Evolutionary conservation across 768 basidiomycete species (phyloP), one percentile per base, ranked within the genome.

Genomic region (Scleroderma bovista): DNA sequence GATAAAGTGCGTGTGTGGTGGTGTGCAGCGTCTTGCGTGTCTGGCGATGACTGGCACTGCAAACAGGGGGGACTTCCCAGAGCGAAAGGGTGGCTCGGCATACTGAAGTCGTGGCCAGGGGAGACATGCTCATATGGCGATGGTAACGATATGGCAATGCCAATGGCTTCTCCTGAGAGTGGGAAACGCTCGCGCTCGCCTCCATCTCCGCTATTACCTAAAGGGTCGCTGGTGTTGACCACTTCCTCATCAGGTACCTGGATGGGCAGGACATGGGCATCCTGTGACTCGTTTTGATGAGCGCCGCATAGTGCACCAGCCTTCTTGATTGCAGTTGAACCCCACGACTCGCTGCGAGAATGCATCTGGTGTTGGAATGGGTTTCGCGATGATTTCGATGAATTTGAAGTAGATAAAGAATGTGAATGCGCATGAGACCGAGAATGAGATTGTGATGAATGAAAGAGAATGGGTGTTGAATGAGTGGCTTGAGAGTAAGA

Each of bases 101-200:
- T 31, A 37, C 52, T 48, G 19, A 63, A 52, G 2, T 61, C 58
- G 22, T 46, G 44, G 3, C 56, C 49, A 15, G 50, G 40, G 9
- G 24, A 51, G 6, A 45, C 42, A 31, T 50, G 42, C 4, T 67
- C 68, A 6, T 47, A 38, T 12, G 53, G 51, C 7, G 62, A 58
- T 0, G 73, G 69, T 2, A 72, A 64, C 4, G 75, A 69, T 26
- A 78, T 61, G 5, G 76, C 77, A 46, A 78, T 67, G 11, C 76
- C 76, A 1, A 78, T 66, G 11, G 31, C 60, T 37, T 65, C 60
- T 13, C 49, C 44, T 32, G 60, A 57, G 38, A 49, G 50, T 29
- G 53, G 20, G 26, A 41, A 11, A 38, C 34, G 19, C 11, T 17
- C 31, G 3, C 20, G 32, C n/a, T 55, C 51, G 22, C 32, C n/a